phyloP scores from a whole-genome alignment of 345 rosid genomes.

The Pugionium cornutum region DNA sequence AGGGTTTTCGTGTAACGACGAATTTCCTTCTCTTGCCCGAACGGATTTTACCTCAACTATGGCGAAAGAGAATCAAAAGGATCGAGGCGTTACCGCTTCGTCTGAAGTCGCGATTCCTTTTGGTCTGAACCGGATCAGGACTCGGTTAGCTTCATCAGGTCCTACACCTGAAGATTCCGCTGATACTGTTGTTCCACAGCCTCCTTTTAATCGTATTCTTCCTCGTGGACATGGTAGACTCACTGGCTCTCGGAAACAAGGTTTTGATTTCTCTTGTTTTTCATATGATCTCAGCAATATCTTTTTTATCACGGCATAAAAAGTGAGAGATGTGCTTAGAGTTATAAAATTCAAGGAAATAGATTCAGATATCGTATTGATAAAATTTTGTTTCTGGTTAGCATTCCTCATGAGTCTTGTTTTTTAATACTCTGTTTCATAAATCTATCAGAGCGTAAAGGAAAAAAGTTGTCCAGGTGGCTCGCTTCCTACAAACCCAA shows the following conservation, averaged over 20 bases:
- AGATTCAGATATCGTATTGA: not conserved
- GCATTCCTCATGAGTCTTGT: too few species aligned
- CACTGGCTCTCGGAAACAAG: conserved; percentile 44
- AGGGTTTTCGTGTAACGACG: too few species aligned
- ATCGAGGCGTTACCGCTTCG: conserved; percentile 24
- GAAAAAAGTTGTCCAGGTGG: conserved; percentile 62
- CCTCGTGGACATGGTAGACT: conserved; percentile 42
- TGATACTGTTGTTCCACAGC: conserved; percentile 42
- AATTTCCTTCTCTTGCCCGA: too few species aligned
- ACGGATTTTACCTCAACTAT: too few species aligned
- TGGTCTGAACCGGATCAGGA: conserved; percentile 79
- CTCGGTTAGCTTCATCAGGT: conserved; percentile 47
- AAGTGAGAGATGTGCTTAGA: too few species aligned
- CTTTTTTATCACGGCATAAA: too few species aligned
- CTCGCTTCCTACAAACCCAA: conserved; percentile 57
- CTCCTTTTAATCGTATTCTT: conserved; percentile 44
- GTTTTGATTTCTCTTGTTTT: too few species aligned
- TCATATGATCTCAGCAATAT: too few species aligned
- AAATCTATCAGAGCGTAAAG: conserved; percentile 46
- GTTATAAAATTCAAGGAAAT: too few species aligned
- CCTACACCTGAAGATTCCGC: conserved; percentile 45
- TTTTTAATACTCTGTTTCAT: conserved; percentile 14
- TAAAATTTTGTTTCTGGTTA: too few species aligned
- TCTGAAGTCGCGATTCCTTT: conserved; percentile 61
- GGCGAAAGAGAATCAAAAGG: conserved; percentile 49